Base-by-base conservation (phyloP, 1,284 basidiomycete species). In the Ganoderma lingzhi region DNA sequence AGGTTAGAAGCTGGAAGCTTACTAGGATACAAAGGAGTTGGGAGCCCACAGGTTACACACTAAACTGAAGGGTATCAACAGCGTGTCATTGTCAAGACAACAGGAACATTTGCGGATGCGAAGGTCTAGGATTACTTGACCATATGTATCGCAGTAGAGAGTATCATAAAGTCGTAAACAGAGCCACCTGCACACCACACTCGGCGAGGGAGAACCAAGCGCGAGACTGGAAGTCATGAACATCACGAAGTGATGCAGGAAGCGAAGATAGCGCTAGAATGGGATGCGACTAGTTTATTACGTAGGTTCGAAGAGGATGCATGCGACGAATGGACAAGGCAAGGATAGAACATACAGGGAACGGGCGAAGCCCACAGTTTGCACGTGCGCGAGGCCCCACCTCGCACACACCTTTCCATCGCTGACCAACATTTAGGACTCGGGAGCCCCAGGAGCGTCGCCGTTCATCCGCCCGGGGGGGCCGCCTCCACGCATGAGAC, bases 401-500 rank as follows among this genome's bases (percentile, higher is more conserved):
- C 41, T 59, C 56, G 35, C 35, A 37, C 37, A 37, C 37, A 3
- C 17, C 56, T 58, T 37, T 23, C 35, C 35, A 8, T 15, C 17
- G 9, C 8, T 17, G 8, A n/a, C 6, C 32, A 17, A 30, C 41
- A 0, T 5, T 61, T 28, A 72, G 6, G 77, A 68, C 61, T 71
- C 72, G 39, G 76, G 71, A 28, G 59, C 37, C 8, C 58, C 70
- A 5, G 73, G 66, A 15, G 65, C 75, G 23, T 82, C 81, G 51
- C 80, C 81, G 60, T 81, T 81, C 55, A 75, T 41, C 60, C 76
- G 76, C 53, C 78, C 67, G 73, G 78, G 71, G 68, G 77, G 69
- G 63, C 73, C 72, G 63, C 84, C 72, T 63, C 84, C 83, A 66
- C 82, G 82, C 14, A 88, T 61, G 73, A 94, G 80, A 10, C 92